Percentiles rank a stretch among this genome's conserved stretches.
These are phyloP conservation scores for Aspergillus eucalypticola DNA, from an alignment of 2,329 filamentous ascomycete genomes.

Conservation along the genomic window DNA sequence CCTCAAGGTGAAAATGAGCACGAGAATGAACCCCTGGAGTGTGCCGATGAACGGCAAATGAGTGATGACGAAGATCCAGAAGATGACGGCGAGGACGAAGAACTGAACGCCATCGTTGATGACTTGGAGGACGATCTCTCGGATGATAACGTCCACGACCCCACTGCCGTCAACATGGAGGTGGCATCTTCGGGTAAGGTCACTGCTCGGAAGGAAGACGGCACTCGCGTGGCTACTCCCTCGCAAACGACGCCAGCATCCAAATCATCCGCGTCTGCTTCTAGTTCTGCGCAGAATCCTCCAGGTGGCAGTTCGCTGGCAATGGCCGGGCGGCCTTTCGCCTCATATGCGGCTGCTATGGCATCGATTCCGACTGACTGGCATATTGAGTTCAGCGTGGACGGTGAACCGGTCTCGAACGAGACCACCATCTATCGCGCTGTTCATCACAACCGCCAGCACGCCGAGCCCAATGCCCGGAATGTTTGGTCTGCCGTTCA, in stretches of 20 bases:
- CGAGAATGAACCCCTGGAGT: conserved; percentile 75
- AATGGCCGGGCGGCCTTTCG: conserved; percentile 61
- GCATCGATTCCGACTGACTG: conserved; percentile 84
- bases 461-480: conserved; percentile 63
- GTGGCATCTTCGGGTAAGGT: conserved; percentile 83
- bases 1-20: conserved; percentile 61
- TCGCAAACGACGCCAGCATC: conserved; percentile 58
- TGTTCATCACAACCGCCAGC: conserved; percentile 70
- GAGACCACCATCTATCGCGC: conserved; percentile 96
- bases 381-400: conserved; percentile 94
- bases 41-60: conserved; percentile 85
- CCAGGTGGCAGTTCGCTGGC: conserved; percentile 51
- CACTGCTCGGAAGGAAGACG: conserved; percentile 88
- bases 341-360: conserved; percentile 77
- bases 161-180: conserved; percentile 88
- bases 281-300: conserved; percentile 25
- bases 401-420: conserved; percentile 78
- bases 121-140: conserved; percentile 83
- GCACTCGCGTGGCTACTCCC: conserved; percentile 81
- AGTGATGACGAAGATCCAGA: conserved; percentile 67
- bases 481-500: conserved; percentile 91
- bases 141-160: conserved; percentile 72
- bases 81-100: conserved; percentile 58
- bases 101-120: conserved; percentile 84
- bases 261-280: conserved; percentile 42